A percentile compares a stretch with the other conserved stretches of the same genome.
phyloP scores from a whole-genome alignment of 129 eudicot species.

The Heracleum sosnowskyi region DNA sequence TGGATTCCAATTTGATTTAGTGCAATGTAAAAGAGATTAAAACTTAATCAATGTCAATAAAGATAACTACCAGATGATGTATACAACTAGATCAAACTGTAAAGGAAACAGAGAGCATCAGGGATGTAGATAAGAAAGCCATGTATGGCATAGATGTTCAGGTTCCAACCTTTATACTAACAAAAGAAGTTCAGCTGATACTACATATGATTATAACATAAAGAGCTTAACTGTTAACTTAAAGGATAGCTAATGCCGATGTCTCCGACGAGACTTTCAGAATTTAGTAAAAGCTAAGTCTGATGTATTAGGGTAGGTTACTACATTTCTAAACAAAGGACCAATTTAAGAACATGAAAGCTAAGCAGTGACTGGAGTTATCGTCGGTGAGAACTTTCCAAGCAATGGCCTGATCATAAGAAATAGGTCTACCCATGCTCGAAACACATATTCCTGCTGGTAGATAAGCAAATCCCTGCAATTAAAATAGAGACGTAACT shows the following conservation, averaged over 20 bases:
- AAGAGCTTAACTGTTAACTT: neutral
- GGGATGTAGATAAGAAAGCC: neutral
- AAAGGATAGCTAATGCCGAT: neutral
- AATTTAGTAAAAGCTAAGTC: neutral
- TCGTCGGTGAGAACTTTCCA: conserved; percentile 90
- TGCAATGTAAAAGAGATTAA: too few species aligned
- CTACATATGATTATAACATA: neutral
- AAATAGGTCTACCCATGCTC: conserved; percentile 71
- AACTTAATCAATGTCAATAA: too few species aligned
- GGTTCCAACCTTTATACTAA: neutral
- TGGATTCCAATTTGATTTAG: too few species aligned
- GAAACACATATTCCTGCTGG: conserved; percentile 80
- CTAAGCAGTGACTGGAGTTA: conserved; percentile 61
- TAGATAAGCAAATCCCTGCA: conserved; percentile 67
- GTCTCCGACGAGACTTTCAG: neutral
- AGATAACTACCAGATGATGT: neutral
- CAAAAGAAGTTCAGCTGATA: neutral
- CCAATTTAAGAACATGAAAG: conserved; percentile 84
- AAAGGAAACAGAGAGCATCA: neutral
- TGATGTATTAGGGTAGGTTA: neutral
- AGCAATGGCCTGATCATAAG: conserved; percentile 76
- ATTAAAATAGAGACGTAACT: neutral
- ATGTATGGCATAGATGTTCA: neutral
- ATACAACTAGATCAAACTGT: neutral
- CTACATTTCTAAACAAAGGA: conserved; percentile 49